A percentile compares a stretch with the other conserved stretches of the same genome.
Conservation (phyloP, 208 protist species). For the Crithidia acanthocephali region DNA sequence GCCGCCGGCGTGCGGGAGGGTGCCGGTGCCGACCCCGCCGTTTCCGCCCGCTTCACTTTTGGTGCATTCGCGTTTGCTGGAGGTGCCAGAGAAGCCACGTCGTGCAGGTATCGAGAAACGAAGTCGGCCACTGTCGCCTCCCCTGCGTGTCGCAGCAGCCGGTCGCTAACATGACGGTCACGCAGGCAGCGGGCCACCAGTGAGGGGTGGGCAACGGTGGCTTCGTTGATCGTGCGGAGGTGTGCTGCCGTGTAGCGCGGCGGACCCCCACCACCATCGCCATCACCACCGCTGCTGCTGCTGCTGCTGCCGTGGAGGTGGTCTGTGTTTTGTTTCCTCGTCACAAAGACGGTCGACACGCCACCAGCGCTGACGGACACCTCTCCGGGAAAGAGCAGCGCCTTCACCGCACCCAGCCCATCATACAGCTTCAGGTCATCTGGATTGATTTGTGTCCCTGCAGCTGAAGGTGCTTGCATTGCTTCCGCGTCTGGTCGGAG, state of each 20-base stretch:
- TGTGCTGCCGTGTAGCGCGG: conserved; percentile 14
- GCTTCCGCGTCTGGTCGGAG: conserved; percentile 12
- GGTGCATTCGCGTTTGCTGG: too few species aligned
- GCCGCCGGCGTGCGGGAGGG: not conserved
- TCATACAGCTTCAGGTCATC: conserved; percentile 33
- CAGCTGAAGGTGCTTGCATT: not conserved
- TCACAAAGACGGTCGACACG: not conserved
- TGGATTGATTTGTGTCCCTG: not conserved
- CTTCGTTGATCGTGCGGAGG: conserved; percentile 9
- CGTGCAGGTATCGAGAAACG: conserved; percentile 31
- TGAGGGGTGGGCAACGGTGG: conserved; percentile 21
- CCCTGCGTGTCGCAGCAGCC: conserved; percentile 46
- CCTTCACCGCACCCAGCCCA: conserved; percentile 39
- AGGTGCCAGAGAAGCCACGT: too few species aligned
- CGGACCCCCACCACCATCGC: not conserved
- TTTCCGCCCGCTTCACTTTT: too few species aligned
- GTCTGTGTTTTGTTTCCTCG: too few species aligned
- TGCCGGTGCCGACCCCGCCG: too few species aligned
- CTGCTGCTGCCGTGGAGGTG: too few species aligned
- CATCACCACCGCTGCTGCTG: not conserved
- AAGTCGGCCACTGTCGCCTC: conserved; percentile 24
- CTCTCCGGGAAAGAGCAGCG: conserved; percentile 35
- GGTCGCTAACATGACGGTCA: conserved; percentile 49
- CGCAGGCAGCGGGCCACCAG: conserved; percentile 55
- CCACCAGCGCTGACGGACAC: not conserved